phyloP scores from a whole-genome alignment of 257 asterid species.

The Verbena officinalis region DNA sequence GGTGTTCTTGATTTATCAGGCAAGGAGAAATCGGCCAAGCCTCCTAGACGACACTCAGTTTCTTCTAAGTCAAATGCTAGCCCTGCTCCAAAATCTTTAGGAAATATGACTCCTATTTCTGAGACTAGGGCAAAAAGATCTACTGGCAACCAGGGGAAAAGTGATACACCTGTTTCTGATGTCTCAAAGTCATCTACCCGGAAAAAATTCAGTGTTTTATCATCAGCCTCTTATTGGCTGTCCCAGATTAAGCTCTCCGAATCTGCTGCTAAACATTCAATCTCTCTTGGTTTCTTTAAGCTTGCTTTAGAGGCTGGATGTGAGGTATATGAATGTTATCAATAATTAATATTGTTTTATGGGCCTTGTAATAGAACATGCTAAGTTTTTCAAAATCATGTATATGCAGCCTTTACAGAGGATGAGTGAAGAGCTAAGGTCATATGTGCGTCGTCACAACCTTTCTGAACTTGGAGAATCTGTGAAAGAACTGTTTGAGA shows the following conservation, averaged over 20 bases:
- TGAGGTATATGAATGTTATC: constrained; percentile 50
- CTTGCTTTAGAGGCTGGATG: constrained; percentile 89
- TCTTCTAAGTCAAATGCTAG: constrained; percentile 65
- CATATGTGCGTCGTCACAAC: constrained; percentile 57
- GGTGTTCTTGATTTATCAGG: constrained; percentile 72
- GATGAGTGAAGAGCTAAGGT: constrained; percentile 72
- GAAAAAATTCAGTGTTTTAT: constrained; percentile 60
- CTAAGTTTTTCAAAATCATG: background rate
- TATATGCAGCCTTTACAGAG: constrained; percentile 70
- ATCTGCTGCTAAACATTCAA: constrained; percentile 76
- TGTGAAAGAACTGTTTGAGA: constrained; percentile 62
- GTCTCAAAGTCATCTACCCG: constrained; percentile 54
- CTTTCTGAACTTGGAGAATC: constrained; percentile 57
- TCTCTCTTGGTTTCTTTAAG: constrained; percentile 88
- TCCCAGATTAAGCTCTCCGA: constrained; percentile 83
- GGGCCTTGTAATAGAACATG: background rate
- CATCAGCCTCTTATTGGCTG: constrained; percentile 85
- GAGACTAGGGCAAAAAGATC: constrained; percentile 68
- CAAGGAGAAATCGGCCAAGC: constrained; percentile 79
- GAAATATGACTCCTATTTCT: constrained; percentile 74
- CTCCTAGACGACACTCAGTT: constrained; percentile 87
- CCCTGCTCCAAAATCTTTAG: constrained; percentile 62
- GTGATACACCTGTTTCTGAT: constrained; percentile 64
- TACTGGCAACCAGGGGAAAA: constrained; percentile 45
- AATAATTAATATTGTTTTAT: background rate